Base-by-base conservation (phyloP, 2,329 filamentous ascomycete species). In the Aotearoamyces nothofagi region DNA sequence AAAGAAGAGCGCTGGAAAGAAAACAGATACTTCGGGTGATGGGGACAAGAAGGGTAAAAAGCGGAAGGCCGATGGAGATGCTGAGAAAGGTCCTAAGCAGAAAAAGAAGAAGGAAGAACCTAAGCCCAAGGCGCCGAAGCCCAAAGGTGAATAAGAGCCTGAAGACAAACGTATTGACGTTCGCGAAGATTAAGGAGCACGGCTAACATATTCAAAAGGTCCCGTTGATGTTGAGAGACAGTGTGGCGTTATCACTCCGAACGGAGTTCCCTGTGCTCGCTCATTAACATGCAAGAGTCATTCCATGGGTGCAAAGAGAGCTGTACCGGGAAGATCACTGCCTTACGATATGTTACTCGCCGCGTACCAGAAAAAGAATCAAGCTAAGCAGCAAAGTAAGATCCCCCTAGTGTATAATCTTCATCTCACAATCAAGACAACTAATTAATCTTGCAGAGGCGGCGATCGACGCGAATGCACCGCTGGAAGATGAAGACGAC, bases 21-120 rank as follows among this genome's bases (percentile, higher is more conserved):
- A 69, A 42, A 63, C 60, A 17, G 69, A 69, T 23, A 63, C 69
- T 6, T n/a, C n/a, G n/a, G n/a, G n/a, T n/a, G 71, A 73, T 28
- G 55, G 51, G 9, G 50, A 52, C 7, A 67, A 66, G 34, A 77
- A 76, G 43, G 72, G 76, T 26, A 86, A 84, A 61, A 84, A 84
- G 55, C 63, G 78, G 33, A 84, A 83, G 54, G 75, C 78, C 5
- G 77, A 82, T 31, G 66, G 59, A 5, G 76, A 86, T 41, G 66
- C 69, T n/a, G 78, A 83, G 30, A 90, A 90, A 56, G 78, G 69
- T 10, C 78, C 79, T 1, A 90, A 87, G 54, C 70, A 75, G 39
- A 92, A 92, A 61, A 93, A 92, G 61, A 92, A 92, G 61, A 92
- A 92, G 57, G 83, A 93, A 37, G 83, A 92, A 46, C 76, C 77